Evolutionary conservation across 2,329 filamentous ascomycete species (phyloP).

Genomic region (Ascochyta rabiei): DNA sequence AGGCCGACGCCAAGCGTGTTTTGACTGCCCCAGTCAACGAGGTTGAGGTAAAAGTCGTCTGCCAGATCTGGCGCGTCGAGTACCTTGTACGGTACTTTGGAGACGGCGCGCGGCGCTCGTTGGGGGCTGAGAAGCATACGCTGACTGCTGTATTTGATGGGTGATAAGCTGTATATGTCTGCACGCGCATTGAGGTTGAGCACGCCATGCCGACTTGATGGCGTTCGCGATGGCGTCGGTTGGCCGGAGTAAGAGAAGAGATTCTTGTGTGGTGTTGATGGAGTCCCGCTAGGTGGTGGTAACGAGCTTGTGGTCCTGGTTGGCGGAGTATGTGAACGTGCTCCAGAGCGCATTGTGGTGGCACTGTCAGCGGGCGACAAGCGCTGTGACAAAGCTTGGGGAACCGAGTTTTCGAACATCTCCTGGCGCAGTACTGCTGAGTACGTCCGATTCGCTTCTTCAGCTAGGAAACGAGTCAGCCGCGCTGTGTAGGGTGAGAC

Average conservation of each 20-base stretch:
- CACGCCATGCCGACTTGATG: slow-evolving; percentile 78
- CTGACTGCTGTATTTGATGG: slow-evolving; percentile 90
- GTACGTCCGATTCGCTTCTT: slow-evolving; percentile 94
- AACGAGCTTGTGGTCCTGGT: slow-evolving; percentile 66
- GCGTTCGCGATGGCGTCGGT: slow-evolving; percentile 86
- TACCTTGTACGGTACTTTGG: slow-evolving; percentile 97
- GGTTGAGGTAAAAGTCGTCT: slow-evolving; percentile 96
- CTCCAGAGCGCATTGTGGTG: slow-evolving; percentile 65
- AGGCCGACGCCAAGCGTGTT: slow-evolving; percentile 93
- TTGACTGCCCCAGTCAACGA: slow-evolving; percentile 96
- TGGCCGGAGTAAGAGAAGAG: slow-evolving; percentile 91
- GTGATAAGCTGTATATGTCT: slow-evolving; percentile 94
- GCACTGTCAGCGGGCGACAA: slow-evolving; percentile 59
- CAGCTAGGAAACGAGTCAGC: slow-evolving; percentile 60
- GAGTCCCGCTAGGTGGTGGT: slow-evolving; percentile 77
- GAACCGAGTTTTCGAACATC: slow-evolving; percentile 88
- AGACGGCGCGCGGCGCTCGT: slow-evolving; percentile 86
- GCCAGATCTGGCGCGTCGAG: slow-evolving; percentile 94
- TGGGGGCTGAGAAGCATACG: slow-evolving; percentile 90
- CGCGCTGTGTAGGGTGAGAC: no score
- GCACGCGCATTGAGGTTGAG: slow-evolving; percentile 88
- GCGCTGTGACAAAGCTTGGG: slow-evolving; percentile 73
- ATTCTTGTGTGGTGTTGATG: slow-evolving; percentile 96
- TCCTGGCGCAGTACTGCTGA: slow-evolving; percentile 86
- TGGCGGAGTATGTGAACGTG: slow-evolving; percentile 81